A percentile compares a stretch with the other conserved stretches of the same genome.
Evolutionary conservation across 352 stramenopile genomes (phyloP).

Genomic region (Pythium sukuiense): DNA sequence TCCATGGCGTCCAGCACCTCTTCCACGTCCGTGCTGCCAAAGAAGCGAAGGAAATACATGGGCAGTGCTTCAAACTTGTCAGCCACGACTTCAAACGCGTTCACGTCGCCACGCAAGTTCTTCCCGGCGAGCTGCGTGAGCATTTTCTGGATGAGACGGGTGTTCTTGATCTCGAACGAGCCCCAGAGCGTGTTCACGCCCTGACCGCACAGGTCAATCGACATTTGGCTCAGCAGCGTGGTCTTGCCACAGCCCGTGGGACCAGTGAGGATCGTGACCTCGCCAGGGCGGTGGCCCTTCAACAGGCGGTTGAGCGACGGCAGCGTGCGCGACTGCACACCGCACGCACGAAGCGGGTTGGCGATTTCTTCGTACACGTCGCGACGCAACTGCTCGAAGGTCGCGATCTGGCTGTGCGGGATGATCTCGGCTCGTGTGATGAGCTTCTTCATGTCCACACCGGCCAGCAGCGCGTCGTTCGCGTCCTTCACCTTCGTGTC

Average conservation of each 20-base stretch:
- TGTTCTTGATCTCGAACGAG: conserved; percentile 99
- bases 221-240: conserved; percentile 92
- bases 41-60: conserved; percentile 99
- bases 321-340: conserved; percentile 91
- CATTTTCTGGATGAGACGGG: conserved; percentile 97
- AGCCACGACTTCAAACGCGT: conserved; percentile 75
- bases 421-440: conserved; percentile 82
- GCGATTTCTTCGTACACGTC: conserved; percentile 95
- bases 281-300: conserved; percentile 96
- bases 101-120: conserved; percentile 66
- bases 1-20: conserved; percentile 99
- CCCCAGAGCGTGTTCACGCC: conserved; percentile 98
- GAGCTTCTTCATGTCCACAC: conserved; percentile 86
- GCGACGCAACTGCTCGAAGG: conserved; percentile 90
- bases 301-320: conserved; percentile 94
- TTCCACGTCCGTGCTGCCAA: conserved; percentile 94
- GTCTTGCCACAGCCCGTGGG: conserved; percentile 96
- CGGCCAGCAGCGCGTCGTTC: conserved; percentile 95
- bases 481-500: conserved; percentile 95
- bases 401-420: conserved; percentile 93
- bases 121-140: conserved; percentile 92
- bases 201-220: conserved; percentile 90
- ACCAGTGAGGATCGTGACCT: conserved; percentile 98
- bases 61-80: conserved; percentile 94
- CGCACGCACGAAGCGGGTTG: conserved; percentile 93